phyloP scores from a whole-genome alignment of 2,329 filamentous ascomycete genomes.

The Penicillium sp. region DNA sequence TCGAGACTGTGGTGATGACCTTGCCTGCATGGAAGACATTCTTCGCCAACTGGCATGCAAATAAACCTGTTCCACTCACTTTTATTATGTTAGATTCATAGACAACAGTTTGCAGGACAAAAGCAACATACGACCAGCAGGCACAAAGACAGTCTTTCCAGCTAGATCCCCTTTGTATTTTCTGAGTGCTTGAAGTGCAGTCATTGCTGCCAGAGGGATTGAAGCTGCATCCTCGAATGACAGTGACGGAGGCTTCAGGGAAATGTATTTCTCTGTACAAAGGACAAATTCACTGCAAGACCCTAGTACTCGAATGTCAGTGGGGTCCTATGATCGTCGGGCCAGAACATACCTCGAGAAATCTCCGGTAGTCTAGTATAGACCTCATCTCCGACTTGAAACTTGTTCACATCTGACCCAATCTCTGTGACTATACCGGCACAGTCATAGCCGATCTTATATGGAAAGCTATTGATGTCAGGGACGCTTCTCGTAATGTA shows the following conservation, averaged over 20 bases:
- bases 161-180: slow-evolving; percentile 40
- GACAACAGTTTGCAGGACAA: neutral
- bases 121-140: slow-evolving; percentile 35
- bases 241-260: slow-evolving; percentile 35
- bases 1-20: slow-evolving; percentile 48
- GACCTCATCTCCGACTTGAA: slow-evolving; percentile 36
- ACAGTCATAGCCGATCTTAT: slow-evolving; percentile 39
- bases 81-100: neutral
- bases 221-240: slow-evolving; percentile 40
- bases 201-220: slow-evolving; percentile 36
- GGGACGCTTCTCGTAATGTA: neutral
- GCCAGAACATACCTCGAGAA: slow-evolving; percentile 21
- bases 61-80: slow-evolving; percentile 43
- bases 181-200: slow-evolving; percentile 40
- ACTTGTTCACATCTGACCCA: slow-evolving; percentile 26
- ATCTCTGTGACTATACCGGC: slow-evolving; percentile 34
- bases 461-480: slow-evolving; percentile 31
- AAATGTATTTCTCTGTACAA: slow-evolving; percentile 28
- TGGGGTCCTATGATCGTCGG: neutral
- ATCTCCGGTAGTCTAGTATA: slow-evolving; percentile 30
- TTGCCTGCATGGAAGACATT: slow-evolving; percentile 42
- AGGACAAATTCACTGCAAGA: slow-evolving; percentile 34
- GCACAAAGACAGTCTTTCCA: slow-evolving; percentile 47
- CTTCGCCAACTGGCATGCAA: slow-evolving; percentile 45
- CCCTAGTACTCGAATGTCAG: slow-evolving; percentile 17